Evolutionary conservation across 371 early-diverging fungal species (phyloP), one percentile per base, ranked within the genome.

Genomic region (Mortierella sp.): DNA sequence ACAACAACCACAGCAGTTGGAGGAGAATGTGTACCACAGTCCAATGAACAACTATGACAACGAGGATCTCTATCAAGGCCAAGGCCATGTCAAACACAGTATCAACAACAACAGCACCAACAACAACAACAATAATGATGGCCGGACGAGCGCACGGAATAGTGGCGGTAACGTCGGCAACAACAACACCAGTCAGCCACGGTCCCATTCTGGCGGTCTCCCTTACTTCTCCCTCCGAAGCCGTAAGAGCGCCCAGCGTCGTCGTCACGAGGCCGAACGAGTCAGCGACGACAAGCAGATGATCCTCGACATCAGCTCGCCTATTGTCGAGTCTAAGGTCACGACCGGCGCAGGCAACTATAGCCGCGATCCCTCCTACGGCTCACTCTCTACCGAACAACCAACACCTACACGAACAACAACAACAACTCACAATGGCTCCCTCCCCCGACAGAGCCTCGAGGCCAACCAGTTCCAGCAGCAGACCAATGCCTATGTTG

Each of bases 181-280:
- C 6, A 50, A 61, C 72, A 81, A 71, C 44, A 68, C 68, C 31
- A 70, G 29, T 47, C 78, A 72, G 47, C 73, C 83, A 9, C 68
- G 79, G 31, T 75, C 76, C 4, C 72, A 75, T 34, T 78, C 83
- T 19, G 34, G 63, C 43, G 75, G 82, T 41, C 63, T 78, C 3
- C 31, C 82, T 0, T 77, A 78, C n/a, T 75, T 82, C 69, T 58
- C 74, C 3, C 37, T 83, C 10, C 66, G 78, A 11, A 78, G 82
- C 8, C 83, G 79, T 16, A 83, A 78, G 73, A 78, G 79, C 43
- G 50, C 29, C 29, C 79, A 78, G 64, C 34, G 39, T 24, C 77
- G 68, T 41, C 83, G 76, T 2, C 77, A 73, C 19, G 43, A 24
- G 31, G 40, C 37, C 14, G 61, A 29, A 44, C 29, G 2, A 19